Evolutionary conservation across 805 yeast species (phyloP).

Genomic region (Babjeviella inositovora): DNA sequence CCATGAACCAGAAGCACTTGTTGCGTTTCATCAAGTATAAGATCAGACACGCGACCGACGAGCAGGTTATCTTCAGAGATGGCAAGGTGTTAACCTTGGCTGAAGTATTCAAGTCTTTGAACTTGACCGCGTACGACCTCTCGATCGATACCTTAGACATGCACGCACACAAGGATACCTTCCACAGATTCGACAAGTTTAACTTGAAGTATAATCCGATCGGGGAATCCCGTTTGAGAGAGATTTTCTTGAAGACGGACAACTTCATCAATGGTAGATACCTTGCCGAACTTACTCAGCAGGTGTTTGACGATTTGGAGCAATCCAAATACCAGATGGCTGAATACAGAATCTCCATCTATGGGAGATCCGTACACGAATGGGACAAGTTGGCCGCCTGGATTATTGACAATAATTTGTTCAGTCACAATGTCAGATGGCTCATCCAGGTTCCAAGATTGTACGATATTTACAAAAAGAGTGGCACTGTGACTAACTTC

Average conservation of each 20-base stretch:
- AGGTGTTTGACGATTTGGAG: slow-evolving; percentile 89
- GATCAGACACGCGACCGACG: slow-evolving; percentile 73
- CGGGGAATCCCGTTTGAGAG: slow-evolving; percentile 95
- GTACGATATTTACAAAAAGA: slow-evolving; percentile 74
- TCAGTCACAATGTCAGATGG: slow-evolving; percentile 95
- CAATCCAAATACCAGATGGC: slow-evolving; percentile 94
- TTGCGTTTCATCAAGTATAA: slow-evolving; percentile 89
- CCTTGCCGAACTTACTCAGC: slow-evolving; percentile 85
- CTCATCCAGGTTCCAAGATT: slow-evolving; percentile 87
- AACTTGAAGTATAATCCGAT: slow-evolving; percentile 94
- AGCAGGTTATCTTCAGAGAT: slow-evolving; percentile 88
- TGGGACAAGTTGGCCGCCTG: slow-evolving; percentile 94
- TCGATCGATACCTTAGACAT: slow-evolving; percentile 94
- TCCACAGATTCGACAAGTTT: slow-evolving; percentile 95
- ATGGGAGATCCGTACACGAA: slow-evolving; percentile 79
- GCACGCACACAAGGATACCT: slow-evolving; percentile 98
- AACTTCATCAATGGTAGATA: slow-evolving; percentile 80
- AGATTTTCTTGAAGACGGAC: slow-evolving; percentile 90
- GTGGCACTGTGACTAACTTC: slow-evolving; percentile 54
- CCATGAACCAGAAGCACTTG: slow-evolving; percentile 97
- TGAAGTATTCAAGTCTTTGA: slow-evolving; percentile 85
- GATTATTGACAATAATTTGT: slow-evolving; percentile 85
- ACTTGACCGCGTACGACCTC: slow-evolving; percentile 84
- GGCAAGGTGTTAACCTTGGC: slow-evolving; percentile 71
- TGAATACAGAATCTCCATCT: slow-evolving; percentile 88